Evolutionary conservation across 2,329 filamentous ascomycete genomes (phyloP).

Genomic region (Sporothrix protearum): DNA sequence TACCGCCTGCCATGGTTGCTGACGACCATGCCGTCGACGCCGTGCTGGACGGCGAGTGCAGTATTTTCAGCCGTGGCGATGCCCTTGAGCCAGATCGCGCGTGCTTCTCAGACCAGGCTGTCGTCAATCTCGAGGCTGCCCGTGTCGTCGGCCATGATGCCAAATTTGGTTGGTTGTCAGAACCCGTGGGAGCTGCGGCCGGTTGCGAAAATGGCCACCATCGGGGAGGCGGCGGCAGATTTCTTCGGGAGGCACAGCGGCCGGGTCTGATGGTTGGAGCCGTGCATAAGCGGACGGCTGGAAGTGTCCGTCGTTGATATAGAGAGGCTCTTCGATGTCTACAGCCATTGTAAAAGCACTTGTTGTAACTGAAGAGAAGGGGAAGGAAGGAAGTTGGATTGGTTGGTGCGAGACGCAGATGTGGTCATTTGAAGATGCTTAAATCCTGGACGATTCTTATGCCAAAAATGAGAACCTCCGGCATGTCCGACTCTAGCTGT

Average conservation of each 20-base stretch:
- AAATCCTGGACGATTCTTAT: neutral
- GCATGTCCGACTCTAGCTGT: neutral
- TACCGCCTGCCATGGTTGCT: constrained; percentile 49
- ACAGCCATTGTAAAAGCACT: constrained; percentile 1
- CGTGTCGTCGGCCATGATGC: neutral
- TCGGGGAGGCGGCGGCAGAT: constrained; percentile 20
- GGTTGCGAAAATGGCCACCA: constrained; percentile 45
- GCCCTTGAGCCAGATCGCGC: constrained; percentile 35
- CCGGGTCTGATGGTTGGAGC: constrained; percentile 21
- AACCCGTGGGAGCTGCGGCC: constrained; percentile 1
- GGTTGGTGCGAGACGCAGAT: neutral
- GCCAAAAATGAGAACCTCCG: neutral
- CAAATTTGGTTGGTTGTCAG: constrained; percentile 15
- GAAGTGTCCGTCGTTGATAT: constrained; percentile 26
- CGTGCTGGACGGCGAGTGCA: constrained; percentile 16
- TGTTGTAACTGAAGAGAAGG: no score
- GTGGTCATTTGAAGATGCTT: neutral
- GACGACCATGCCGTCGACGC: constrained; percentile 37
- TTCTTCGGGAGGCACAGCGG: constrained; percentile 20
- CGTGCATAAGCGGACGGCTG: constrained; percentile 16
- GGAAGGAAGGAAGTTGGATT: no score
- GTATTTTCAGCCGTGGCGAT: constrained; percentile 36
- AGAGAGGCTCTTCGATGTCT: constrained; percentile 14
- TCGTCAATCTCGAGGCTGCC: constrained; percentile 9
- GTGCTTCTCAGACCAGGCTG: constrained; percentile 13